These are phyloP conservation scores for Trichoderma pleuroti DNA, from an alignment of 2,329 filamentous ascomycete species.

Conservation along the genomic window DNA sequence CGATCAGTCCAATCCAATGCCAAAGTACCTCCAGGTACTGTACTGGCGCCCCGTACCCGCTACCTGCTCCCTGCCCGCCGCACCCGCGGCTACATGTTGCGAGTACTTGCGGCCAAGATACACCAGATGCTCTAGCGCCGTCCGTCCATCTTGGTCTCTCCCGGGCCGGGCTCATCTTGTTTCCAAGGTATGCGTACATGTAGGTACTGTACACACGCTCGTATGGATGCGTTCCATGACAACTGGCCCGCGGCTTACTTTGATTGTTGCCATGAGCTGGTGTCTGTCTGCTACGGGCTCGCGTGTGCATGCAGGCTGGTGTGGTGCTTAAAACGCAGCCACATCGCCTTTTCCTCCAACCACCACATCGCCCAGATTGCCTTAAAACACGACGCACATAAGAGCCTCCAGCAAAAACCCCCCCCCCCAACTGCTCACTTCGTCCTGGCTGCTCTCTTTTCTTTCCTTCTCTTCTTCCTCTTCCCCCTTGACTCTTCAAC, in stretches of 20 bases:
- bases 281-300: no score
- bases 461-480: background rate
- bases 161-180: background rate
- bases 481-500: background rate
- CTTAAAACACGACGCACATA: background rate
- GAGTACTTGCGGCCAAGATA: background rate
- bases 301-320: background rate
- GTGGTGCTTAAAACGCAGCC: background rate
- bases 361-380: background rate
- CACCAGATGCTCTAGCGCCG: background rate
- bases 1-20: background rate
- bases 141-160: background rate
- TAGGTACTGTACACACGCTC: background rate
- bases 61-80: background rate
- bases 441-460: background rate
- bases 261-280: no score
- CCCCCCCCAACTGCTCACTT: background rate
- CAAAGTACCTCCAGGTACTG: background rate
- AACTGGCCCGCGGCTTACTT: background rate
- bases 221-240: background rate
- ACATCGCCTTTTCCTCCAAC: background rate
- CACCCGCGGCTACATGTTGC: background rate
- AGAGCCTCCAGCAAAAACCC: background rate
- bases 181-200: background rate
- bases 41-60: background rate